Evolutionary conservation across 2,329 filamentous ascomycete species (phyloP).

Genomic region (Chrysoporthe puriensis): DNA sequence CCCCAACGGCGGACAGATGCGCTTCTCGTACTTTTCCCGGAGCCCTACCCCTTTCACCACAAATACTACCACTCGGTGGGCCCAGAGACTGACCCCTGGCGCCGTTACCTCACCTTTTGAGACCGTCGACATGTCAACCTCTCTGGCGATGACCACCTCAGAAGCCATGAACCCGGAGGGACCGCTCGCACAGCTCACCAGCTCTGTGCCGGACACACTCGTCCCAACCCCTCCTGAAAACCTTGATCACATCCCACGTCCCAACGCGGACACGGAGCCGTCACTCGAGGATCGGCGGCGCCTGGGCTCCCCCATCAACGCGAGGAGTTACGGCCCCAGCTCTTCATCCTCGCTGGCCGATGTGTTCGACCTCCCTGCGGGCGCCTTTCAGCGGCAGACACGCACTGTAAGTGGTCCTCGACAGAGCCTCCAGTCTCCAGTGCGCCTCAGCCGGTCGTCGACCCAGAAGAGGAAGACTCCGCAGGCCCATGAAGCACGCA

Average conservation of each 20-base stretch:
- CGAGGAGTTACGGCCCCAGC: constrained; percentile 65
- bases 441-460: constrained; percentile 55
- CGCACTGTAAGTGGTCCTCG: constrained; percentile 53
- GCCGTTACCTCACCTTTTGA: constrained; percentile 57
- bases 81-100: constrained; percentile 51
- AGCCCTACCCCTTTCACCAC: constrained; percentile 62
- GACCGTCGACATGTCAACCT: constrained; percentile 65
- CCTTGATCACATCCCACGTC: constrained; percentile 22
- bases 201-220: constrained; percentile 41
- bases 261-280: constrained; percentile 33
- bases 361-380: constrained; percentile 40
- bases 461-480: constrained; percentile 60
- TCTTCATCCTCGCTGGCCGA: constrained; percentile 55
- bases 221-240: constrained; percentile 30
- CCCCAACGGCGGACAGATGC: constrained; percentile 43
- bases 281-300: constrained; percentile 41
- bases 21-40: constrained; percentile 50
- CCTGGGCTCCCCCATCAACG: constrained; percentile 59
- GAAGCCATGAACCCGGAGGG: constrained; percentile 67
- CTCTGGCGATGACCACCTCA: constrained; percentile 64
- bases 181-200: constrained; percentile 63
- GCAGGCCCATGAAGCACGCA: constrained; percentile 54
- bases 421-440: constrained; percentile 57
- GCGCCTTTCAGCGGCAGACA: constrained; percentile 46
- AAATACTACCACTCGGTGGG: constrained; percentile 52